Percentiles rank a stretch among this genome's conserved stretches.
phyloP scores from a whole-genome alignment of 1,284 basidiomycete species.

The Schizopora paradoxa region DNA sequence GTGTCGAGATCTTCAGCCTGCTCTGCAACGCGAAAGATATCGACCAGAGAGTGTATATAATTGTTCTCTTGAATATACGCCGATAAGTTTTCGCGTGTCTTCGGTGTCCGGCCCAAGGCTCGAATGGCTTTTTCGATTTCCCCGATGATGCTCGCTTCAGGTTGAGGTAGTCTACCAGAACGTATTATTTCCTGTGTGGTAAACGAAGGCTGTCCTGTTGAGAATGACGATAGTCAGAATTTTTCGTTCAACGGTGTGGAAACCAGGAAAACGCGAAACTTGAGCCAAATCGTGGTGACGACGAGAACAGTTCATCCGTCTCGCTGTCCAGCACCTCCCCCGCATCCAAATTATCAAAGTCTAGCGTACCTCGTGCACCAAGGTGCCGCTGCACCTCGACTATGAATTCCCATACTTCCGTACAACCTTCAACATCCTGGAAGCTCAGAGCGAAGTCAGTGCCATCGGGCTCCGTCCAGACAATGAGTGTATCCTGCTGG shows the following conservation, averaged over 20 bases:
- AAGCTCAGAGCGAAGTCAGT: slow-evolving; percentile 96
- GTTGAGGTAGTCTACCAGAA: slow-evolving; percentile 62
- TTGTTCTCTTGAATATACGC: slow-evolving; percentile 81
- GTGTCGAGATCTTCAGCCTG: slow-evolving; percentile 87
- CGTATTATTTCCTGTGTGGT: slow-evolving; percentile 60
- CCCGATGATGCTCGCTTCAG: slow-evolving; percentile 54
- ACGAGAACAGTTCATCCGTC: slow-evolving; percentile 12
- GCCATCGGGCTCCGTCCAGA: slow-evolving; percentile 96
- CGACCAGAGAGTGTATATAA: slow-evolving; percentile 84
- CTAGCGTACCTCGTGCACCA: slow-evolving; percentile 49
- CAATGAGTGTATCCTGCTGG: slow-evolving; percentile 96
- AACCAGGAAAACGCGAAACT: slow-evolving; percentile 16
- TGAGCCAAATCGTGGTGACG: slow-evolving; percentile 12
- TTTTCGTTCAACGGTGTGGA: slow-evolving; percentile 37
- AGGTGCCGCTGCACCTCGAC: slow-evolving; percentile 89
- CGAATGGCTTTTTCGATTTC: slow-evolving; percentile 78
- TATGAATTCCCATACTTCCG: slow-evolving; percentile 98
- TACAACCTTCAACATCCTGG: slow-evolving; percentile 93
- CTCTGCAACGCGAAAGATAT: slow-evolving; percentile 84
- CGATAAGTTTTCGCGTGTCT: slow-evolving; percentile 73
- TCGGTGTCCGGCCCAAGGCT: slow-evolving; percentile 55
- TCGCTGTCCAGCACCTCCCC: slow-evolving; percentile 1
- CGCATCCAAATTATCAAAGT: slow-evolving; percentile 16
- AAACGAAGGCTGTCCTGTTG: slow-evolving; percentile 49
- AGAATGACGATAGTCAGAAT: slow-evolving; percentile 50